Percentiles rank a stretch among this genome's conserved stretches.
Conservation (phyloP, 345 rosid species). For the Euphorbia lathyris region DNA sequence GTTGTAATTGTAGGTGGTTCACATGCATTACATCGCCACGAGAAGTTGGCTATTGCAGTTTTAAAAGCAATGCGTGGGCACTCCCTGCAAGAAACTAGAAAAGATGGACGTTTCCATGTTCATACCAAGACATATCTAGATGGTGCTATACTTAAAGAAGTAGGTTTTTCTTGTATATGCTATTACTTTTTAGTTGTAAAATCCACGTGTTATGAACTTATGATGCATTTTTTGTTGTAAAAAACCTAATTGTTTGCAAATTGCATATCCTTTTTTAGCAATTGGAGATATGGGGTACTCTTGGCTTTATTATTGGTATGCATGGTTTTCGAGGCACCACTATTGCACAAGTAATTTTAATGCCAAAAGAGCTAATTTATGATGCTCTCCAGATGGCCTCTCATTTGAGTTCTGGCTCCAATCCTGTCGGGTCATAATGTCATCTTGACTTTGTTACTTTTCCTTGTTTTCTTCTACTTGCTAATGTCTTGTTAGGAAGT, state of each 20-base stretch:
- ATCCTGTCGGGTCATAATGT: not conserved
- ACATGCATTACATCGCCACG: conserved; percentile 87
- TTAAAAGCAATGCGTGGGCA: conserved; percentile 97
- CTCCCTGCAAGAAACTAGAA: conserved; percentile 95
- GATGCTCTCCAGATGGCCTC: not conserved
- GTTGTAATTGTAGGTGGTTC: conserved; percentile 85
- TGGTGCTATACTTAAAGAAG: conserved; percentile 97
- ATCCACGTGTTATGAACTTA: not conserved
- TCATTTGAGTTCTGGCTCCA: not conserved
- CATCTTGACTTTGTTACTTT: not conserved
- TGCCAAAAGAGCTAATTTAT: not conserved
- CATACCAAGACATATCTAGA: conserved; percentile 91
- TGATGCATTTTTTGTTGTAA: not conserved
- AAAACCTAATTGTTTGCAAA: not conserved
- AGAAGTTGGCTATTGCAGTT: conserved; percentile 94
- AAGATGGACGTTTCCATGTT: conserved; percentile 92
- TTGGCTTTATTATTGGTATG: not conserved
- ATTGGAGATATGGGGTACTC: not conserved
- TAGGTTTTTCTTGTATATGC: conserved; percentile 30
- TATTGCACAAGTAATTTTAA: not conserved
- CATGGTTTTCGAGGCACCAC: not conserved
- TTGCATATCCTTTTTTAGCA: not conserved
- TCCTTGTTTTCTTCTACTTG: conserved; percentile 6
- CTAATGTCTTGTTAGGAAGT: not conserved
- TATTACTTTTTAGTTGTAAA: not conserved